Base-by-base conservation (phyloP, 2,329 filamentous ascomycete genomes). In the Rhynchosporium secalis region DNA sequence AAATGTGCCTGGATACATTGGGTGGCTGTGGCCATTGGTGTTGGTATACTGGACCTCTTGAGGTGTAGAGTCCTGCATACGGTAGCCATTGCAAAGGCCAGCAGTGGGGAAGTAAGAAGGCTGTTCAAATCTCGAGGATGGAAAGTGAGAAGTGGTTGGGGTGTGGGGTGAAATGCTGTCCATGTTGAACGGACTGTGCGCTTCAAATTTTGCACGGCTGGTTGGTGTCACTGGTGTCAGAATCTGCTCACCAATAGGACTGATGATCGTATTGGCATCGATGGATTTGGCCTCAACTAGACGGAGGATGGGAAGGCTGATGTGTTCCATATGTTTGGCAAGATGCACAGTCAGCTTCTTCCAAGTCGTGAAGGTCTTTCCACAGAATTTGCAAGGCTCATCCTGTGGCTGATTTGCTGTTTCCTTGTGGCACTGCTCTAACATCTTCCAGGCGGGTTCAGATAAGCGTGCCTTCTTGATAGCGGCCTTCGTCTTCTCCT, bases 311-410 rank as follows among this genome's bases (percentile, higher is more conserved):
- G 93, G 92, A 72, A 96, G 83, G 70, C 90, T 91, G 72, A 96
- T 90, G 68, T 92, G 87, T 75, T 96, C 92, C 92, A 97, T 95
- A 74, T 97, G 93, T 75, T 94, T 94, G 56, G 92, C 92, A 73
- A 96, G 77, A 76, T 96, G 93, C n/a, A 95, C 91, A 0, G 91
- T 96, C 64, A 96, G 79, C 77, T 96, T 96, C 81, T 96, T 96
- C 92, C 92, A 96, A 45, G 86, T 91, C 40, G 84, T 86, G 75
- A 92, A 93, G 12, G 84, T 80, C 75, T 89, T 92, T 64, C 88
- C 89, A 72, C 93, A 96, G 78, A 96, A 96, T 47, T 90, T 86
- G 75, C 93, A 97, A 15, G 90, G 85, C 76, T 96, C 92, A 10
- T 92, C 85, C 58, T 85, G 83, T 3, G 90, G 89, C 64, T 78